Percentiles rank a stretch among this genome's conserved stretches.
Evolutionary conservation across 257 asterid species (phyloP).

Genomic region (Solanum tarijense): DNA sequence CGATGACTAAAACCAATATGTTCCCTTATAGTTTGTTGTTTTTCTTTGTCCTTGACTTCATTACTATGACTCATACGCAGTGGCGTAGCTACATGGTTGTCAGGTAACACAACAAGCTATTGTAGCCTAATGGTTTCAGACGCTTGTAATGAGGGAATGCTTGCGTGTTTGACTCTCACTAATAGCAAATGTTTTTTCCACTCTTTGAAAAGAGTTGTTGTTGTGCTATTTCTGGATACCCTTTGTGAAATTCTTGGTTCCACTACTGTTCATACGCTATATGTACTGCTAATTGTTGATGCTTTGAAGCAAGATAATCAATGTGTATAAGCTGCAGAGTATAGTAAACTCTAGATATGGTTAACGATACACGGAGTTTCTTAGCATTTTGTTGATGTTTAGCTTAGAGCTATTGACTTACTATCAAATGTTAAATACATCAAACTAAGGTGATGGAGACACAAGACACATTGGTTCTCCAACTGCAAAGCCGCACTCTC

Average conservation of each 20-base stretch:
- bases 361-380: background rate
- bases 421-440: background rate
- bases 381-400: background rate
- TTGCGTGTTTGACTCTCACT: background rate
- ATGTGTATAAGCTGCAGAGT: background rate
- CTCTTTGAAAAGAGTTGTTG: background rate
- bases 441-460: conserved; percentile 70
- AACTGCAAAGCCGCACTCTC: conserved; percentile 53
- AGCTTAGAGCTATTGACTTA: background rate
- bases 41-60: background rate
- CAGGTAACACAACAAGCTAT: background rate
- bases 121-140: background rate
- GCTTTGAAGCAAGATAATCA: background rate
- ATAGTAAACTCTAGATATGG: background rate
- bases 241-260: background rate
- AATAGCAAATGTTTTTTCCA: background rate
- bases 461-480: conserved; percentile 65
- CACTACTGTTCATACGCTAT: background rate
- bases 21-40: background rate
- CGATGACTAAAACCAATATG: background rate
- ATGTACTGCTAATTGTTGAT: background rate
- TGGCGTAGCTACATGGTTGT: background rate
- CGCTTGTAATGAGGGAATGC: background rate
- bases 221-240: background rate
- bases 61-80: background rate